Evolutionary conservation across 2,329 filamentous ascomycete species (phyloP), one percentile per base, ranked within the genome.

Genomic region (Talaromyces sp.): DNA sequence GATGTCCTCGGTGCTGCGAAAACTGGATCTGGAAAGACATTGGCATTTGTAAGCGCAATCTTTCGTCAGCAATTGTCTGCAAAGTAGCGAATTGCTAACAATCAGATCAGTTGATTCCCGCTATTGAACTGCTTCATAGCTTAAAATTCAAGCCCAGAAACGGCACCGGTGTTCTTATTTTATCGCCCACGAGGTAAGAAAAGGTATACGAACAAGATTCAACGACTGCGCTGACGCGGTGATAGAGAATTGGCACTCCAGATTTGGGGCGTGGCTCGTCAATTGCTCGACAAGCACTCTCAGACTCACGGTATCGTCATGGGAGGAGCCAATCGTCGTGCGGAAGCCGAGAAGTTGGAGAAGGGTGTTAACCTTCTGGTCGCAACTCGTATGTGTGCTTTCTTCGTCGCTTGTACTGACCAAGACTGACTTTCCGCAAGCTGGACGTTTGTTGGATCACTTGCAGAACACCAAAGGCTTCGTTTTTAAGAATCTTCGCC

Each of bases 351-450:
- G 70, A 99, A 99, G 83, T 85, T 99, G 50, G 83, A 84, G 66
- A 97, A 97, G 81, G 95, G 95, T 70, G 90, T 98, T 63, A 99
- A 99, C 74, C 82, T 99, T 37, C 79, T 99, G 46, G 95, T 99
- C 68, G 93, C 93, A 5, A 99, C 95, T 0, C 62, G 62, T 63
- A 63, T 18, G 62, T 60, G 11, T 23, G 14, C 5, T 16, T 6
- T 4, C 3, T 40, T 39, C 3, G 23, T 14, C 12, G 1, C 9
- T 1, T 46, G 4, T 31, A 28, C 18, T 25, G 2, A 21, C 0
- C 12, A 18, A 14, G 16, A 35, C 39, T 55, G 93, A 50, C 37
- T 28, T 48, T 6, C n/a, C 35, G 6, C 16, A 25, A 63, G 62
- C 95, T 1, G 95, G 95, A 21, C 86, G 95, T 62, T 83, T 99